Percentiles rank a stretch among this genome's conserved stretches.
phyloP scores from a whole-genome alignment of 768 basidiomycete genomes.

The Leccinum imitatum region DNA sequence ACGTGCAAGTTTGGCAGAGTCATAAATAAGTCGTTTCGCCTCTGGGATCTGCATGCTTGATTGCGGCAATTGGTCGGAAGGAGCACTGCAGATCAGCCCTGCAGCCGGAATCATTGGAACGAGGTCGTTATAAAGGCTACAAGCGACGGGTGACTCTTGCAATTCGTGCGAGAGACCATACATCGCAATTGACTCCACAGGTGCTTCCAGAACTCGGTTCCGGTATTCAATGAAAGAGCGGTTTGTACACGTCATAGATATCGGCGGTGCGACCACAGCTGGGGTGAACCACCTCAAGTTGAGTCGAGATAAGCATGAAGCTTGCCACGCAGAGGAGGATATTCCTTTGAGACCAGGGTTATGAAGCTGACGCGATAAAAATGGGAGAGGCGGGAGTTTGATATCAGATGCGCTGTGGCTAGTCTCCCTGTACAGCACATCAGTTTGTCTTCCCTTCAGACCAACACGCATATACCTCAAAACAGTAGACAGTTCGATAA shows the following conservation, averaged over 20 bases:
- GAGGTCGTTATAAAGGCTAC: conserved; percentile 43
- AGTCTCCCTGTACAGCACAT: conserved; percentile 22
- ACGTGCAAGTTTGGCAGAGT: conserved; percentile 93
- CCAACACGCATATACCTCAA: conserved; percentile 43
- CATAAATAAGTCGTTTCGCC: conserved; percentile 90
- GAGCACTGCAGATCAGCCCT: conserved; percentile 69
- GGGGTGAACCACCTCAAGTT: conserved; percentile 84
- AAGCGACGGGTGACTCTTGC: conserved; percentile 56
- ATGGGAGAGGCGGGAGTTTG: conserved; percentile 16
- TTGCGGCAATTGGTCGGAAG: conserved; percentile 70
- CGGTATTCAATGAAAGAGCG: conserved; percentile 79
- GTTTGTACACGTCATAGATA: conserved; percentile 68
- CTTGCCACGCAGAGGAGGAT: conserved; percentile 56
- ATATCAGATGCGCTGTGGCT: conserved; percentile 19
- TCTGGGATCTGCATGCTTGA: conserved; percentile 93
- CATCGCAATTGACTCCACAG: conserved; percentile 71
- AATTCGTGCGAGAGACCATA: conserved; percentile 80
- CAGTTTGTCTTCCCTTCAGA: conserved; percentile 1
- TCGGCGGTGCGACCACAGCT: conserved; percentile 82
- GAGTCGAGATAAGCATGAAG: conserved; percentile 80
- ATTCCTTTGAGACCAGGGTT: conserved; percentile 59
- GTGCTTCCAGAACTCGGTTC: conserved; percentile 57
- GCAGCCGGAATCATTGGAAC: conserved; percentile 60
- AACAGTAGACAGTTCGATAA: conserved; percentile 43
- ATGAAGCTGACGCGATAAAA: conserved; percentile 35